Evolutionary conservation across 2,329 filamentous ascomycete genomes (phyloP).

Genomic region (Metarhizium humberi): DNA sequence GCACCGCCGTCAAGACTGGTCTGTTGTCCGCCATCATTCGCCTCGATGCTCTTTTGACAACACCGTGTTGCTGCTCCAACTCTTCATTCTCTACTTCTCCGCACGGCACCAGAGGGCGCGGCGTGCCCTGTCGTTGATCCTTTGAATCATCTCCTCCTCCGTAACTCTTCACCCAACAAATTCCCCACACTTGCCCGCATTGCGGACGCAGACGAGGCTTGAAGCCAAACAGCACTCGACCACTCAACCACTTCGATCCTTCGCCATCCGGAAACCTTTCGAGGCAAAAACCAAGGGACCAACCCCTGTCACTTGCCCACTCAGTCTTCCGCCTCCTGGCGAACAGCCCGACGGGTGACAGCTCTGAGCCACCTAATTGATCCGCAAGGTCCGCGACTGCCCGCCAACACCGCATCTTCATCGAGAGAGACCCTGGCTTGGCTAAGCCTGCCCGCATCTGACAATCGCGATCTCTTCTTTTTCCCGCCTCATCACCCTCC

Average conservation of each 20-base stretch:
- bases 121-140: neutral
- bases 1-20: too few relatives aligned
- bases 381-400: neutral
- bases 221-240: neutral
- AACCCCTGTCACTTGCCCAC: too few relatives aligned
- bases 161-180: neutral
- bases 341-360: neutral
- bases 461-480: neutral
- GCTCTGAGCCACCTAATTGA: neutral
- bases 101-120: neutral
- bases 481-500: neutral
- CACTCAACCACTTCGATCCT: neutral
- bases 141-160: neutral
- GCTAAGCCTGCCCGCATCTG: neutral
- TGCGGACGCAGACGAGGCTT: neutral
- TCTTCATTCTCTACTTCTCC: neutral
- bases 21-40: neutral
- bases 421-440: constrained; percentile 1
- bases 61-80: neutral
- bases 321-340: too few relatives aligned
- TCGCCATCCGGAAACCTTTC: neutral
- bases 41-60: neutral
- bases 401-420: neutral
- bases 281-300: too few relatives aligned
- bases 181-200: neutral